Conservation (phyloP, 768 basidiomycete species). For the Leccinum barrowsii region DNA sequence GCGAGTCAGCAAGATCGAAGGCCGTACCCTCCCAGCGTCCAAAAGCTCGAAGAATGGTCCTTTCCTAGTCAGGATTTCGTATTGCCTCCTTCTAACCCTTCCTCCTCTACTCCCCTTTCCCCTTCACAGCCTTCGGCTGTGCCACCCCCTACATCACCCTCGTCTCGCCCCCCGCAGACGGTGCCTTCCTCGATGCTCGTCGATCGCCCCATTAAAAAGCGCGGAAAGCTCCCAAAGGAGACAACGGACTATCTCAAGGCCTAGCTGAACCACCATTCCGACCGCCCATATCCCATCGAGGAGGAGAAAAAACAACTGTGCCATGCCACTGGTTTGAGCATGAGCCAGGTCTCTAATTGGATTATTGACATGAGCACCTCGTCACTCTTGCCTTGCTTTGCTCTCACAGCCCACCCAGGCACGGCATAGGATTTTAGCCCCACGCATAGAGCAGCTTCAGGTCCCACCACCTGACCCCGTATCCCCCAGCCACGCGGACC, state of each 20-base stretch:
- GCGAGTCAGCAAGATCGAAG: conserved; percentile 68
- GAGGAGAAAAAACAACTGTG: conserved; percentile 91
- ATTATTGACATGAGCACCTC: conserved; percentile 75
- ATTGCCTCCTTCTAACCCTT: conserved; percentile 29
- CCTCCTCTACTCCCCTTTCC: conserved; percentile 37
- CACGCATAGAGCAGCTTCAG: conserved; percentile 46
- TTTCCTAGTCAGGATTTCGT: conserved; percentile 62
- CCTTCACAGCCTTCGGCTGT: conserved; percentile 37
- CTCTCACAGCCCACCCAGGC: conserved; percentile 40
- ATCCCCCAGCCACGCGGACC: conserved; percentile 44
- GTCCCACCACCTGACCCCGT: conserved; percentile 72
- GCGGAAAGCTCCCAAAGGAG: conserved; percentile 87
- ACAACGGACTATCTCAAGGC: conserved; percentile 86
- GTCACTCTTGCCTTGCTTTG: conserved; percentile 7
- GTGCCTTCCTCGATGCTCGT: conserved; percentile 56
- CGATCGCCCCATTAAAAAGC: conserved; percentile 75
- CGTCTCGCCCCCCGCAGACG: conserved; percentile 50
- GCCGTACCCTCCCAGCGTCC: conserved; percentile 39
- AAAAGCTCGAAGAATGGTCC: conserved; percentile 69
- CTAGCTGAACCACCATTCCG: conserved; percentile 83
- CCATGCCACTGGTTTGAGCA: conserved; percentile 79
- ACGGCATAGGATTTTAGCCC: conserved; percentile 45
- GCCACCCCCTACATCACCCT: conserved; percentile 42
- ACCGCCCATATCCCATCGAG: conserved; percentile 78
- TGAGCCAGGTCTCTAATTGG: conserved; percentile 91